phyloP scores from a whole-genome alignment of 257 asterid species.

The Avicennia marina region DNA sequence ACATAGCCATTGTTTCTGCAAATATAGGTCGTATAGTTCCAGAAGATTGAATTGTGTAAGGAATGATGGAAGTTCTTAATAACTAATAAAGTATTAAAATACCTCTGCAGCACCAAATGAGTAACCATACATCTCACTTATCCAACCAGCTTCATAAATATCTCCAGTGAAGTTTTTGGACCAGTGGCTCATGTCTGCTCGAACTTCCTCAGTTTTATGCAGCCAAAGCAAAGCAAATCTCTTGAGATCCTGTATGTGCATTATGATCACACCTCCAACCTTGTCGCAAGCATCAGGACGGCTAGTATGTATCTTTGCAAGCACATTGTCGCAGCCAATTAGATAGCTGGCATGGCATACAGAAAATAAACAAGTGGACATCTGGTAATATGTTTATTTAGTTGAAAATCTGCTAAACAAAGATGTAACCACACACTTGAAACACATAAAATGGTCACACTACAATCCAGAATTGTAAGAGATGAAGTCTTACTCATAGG shows the following conservation, averaged over 20 bases:
- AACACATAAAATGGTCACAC: too few species aligned
- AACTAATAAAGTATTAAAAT: slow-evolving; percentile 2
- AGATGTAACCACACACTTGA: too few species aligned
- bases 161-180: slow-evolving; percentile 86
- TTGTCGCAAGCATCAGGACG: slow-evolving; percentile 85
- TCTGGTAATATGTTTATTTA: too few species aligned
- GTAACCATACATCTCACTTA: slow-evolving; percentile 99
- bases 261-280: slow-evolving; percentile 95
- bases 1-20: too few species aligned
- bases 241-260: slow-evolving; percentile 75
- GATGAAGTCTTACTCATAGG: slow-evolving; percentile 65
- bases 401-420: too few species aligned
- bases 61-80: too few species aligned
- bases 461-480: background rate
- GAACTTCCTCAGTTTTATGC: slow-evolving; percentile 95
- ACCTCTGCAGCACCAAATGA: slow-evolving; percentile 99
- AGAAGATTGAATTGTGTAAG: too few species aligned
- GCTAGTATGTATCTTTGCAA: slow-evolving; percentile 81
- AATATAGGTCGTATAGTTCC: too few species aligned
- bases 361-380: background rate
- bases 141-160: slow-evolving; percentile 95
- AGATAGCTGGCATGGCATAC: slow-evolving; percentile 49
- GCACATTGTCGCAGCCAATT: slow-evolving; percentile 94
- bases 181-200: slow-evolving; percentile 86
- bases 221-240: slow-evolving; percentile 83